These are phyloP conservation scores for Boletellus sp. DNA, from an alignment of 1,284 basidiomycete species.

Conservation along the genomic window DNA sequence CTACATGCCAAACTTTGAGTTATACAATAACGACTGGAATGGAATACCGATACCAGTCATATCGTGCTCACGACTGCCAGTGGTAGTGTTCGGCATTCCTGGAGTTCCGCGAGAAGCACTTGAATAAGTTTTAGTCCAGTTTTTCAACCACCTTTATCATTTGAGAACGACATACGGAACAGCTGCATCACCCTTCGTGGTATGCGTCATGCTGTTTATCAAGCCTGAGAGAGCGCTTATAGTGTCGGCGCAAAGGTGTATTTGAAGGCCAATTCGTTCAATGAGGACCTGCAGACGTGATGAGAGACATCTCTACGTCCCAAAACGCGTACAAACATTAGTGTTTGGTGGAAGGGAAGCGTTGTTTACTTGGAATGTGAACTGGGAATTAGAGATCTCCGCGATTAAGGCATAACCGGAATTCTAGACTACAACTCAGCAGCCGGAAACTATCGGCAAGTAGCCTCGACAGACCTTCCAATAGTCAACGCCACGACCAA, in stretches of 20 bases:
- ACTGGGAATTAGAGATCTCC: constrained; percentile 51
- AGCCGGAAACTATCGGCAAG: neutral
- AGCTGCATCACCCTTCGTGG: constrained; percentile 37
- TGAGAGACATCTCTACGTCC: neutral
- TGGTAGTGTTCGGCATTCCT: constrained; percentile 9
- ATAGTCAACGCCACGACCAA: constrained; percentile 38
- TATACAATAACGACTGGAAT: neutral
- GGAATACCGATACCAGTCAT: constrained; percentile 31
- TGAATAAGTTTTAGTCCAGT: constrained; percentile 1
- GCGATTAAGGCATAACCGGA: constrained; percentile 66
- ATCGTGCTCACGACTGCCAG: constrained; percentile 13
- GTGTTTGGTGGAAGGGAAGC: constrained; percentile 33
- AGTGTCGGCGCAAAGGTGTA: constrained; percentile 72
- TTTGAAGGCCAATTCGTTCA: constrained; percentile 43
- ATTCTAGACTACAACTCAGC: constrained; percentile 34
- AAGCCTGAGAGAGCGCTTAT: constrained; percentile 52
- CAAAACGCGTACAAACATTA: constrained; percentile 34
- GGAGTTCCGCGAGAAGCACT: constrained; percentile 12
- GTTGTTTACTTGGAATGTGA: constrained; percentile 38
- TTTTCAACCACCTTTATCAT: neutral
- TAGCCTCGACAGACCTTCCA: constrained; percentile 63
- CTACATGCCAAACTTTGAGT: constrained; percentile 36
- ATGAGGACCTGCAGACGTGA: constrained; percentile 41
- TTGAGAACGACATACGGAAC: constrained; percentile 35
- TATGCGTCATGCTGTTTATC: constrained; percentile 43